Evolutionary conservation across 257 asterid species (phyloP), one percentile per base, ranked within the genome.

Genomic region (Capsicum rhomboideum): DNA sequence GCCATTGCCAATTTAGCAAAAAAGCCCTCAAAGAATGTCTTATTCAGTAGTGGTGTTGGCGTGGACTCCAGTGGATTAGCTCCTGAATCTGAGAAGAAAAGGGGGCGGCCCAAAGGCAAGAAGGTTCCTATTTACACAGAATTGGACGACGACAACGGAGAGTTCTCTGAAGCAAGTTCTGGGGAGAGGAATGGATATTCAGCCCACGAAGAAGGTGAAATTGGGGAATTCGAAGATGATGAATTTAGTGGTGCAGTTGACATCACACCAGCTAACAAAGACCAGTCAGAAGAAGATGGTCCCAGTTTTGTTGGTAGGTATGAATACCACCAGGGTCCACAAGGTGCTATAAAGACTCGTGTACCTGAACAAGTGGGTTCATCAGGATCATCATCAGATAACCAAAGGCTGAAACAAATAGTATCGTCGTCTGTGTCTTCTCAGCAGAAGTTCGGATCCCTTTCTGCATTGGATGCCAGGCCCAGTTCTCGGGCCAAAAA

Each of bases 401-500:
- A 92, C 85, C 91, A 89, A 84, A 92, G 93, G 88, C 83, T 91
- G 86, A 88, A 34, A 83, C 92, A 85, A 61, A 84, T 88, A 78
- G 96, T 91, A 56, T 92, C 98, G 44, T 94, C 98, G 66, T 95
- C 99, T 53, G 92, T 86, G 75, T 93, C 98, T 85, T 93, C 97
- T 83, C 99, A 97, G 94, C 99, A 97, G 95, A 97, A 97, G 91
- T 97, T 97, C 90, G 99, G 99, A 29, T 95, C 98, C 8, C 97
- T 97, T 86, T 97, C 99, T 84, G 99, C 99, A 66, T 84, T 97
- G 75, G 99, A 97, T 83, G 91, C 95, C 80, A 92, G 97, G 88
- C 92, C 99, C 83, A 85, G 87, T 85, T 93, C 99, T 85, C 97
- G 94, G 55, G 90, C 97, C 18, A 94, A 91, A 92, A 93, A 90